phyloP scores from a whole-genome alignment of 768 basidiomycete genomes.

The Russula abietina region DNA sequence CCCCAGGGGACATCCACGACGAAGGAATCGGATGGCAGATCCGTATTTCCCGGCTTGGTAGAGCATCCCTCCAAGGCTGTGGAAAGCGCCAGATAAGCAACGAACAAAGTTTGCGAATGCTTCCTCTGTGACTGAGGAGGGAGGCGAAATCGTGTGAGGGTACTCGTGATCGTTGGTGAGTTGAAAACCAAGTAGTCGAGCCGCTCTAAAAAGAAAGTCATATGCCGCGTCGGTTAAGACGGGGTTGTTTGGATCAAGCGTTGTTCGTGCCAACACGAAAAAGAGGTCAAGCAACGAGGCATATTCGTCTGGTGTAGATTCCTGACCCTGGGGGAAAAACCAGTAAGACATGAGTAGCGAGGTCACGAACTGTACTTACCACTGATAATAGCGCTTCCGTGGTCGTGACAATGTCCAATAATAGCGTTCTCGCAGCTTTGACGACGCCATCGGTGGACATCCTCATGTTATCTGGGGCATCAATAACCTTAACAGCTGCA shows the following conservation, averaged over 20 bases:
- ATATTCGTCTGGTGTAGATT: conserved; percentile 32
- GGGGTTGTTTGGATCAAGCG: conserved; percentile 37
- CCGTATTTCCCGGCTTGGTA: conserved; percentile 60
- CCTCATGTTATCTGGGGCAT: conserved; percentile 26
- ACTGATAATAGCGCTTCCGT: conserved; percentile 4
- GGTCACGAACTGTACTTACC: background rate
- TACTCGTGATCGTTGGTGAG: conserved; percentile 2
- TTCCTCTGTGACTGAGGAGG: background rate
- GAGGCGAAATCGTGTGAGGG: background rate
- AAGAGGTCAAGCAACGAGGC: conserved; percentile 49
- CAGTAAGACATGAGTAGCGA: background rate
- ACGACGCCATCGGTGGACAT: background rate
- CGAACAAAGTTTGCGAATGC: conserved; percentile 49
- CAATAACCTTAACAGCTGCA: conserved; percentile 43
- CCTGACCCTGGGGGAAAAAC: conserved; percentile 5
- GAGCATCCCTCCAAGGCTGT: conserved; percentile 62
- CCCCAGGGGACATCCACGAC: conserved; percentile 55
- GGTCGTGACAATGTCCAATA: conserved; percentile 32
- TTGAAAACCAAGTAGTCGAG: conserved; percentile 28
- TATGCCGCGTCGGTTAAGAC: conserved; percentile 44
- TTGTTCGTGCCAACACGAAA: conserved; percentile 47
- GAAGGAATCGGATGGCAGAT: conserved; percentile 61
- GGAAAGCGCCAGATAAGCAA: conserved; percentile 65
- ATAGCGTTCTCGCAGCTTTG: conserved; percentile 28
- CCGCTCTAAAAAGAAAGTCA: conserved; percentile 43